Base-by-base conservation (phyloP, 345 rosid species). In the Eucalyptus guilfoylei region DNA sequence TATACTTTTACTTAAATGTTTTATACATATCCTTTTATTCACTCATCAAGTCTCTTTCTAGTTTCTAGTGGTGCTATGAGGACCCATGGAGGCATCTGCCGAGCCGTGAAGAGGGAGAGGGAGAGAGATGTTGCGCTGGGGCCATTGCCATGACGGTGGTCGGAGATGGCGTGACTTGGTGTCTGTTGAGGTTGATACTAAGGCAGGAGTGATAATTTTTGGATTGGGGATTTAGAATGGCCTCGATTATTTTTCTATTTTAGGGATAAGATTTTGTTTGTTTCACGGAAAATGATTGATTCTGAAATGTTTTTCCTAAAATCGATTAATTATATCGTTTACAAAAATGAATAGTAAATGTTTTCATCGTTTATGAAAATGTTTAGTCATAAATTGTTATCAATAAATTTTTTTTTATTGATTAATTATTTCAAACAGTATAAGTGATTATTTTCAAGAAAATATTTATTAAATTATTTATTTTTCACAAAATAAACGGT, bases 371-470 rank as follows among this genome's bases (percentile, higher is more conserved):
- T 54, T 5, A 54, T 1, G 26, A 54, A 54, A 50, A 50, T 50
- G 4, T 50, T 50, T 50, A 50, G 54, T 50, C 52, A 49, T 15
- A 49, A 6, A 49, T 49, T 52, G 24, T 52, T 3, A 8, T 17
- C 0, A 2, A 54, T 1, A 5, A 54, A 54, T 9, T 9, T 54
- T 9, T 54, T 54, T 54, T 8, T 54, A 54, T 54, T 54, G 26
- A 54, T 21, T 23, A 54, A 54, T 50, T 50, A 50, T 49, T 49
- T 6, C 8, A 17, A 50, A 1, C 0, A 9, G 55, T 50, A 50
- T 50, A 50, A 50, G 0, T 0, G 0, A 50, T 17, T 50, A 17
- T 50, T 50, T 50, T 50, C 0, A 1, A 50, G 0, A 50, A 50
- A 50, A 17, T 50, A 17, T 50, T 17, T 50, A 50, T 50, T 50